A percentile compares a stretch with the other conserved stretches of the same genome.
Conservation (phyloP, 2,329 filamentous ascomycete genomes). For the Drechslerella dactyloides region DNA sequence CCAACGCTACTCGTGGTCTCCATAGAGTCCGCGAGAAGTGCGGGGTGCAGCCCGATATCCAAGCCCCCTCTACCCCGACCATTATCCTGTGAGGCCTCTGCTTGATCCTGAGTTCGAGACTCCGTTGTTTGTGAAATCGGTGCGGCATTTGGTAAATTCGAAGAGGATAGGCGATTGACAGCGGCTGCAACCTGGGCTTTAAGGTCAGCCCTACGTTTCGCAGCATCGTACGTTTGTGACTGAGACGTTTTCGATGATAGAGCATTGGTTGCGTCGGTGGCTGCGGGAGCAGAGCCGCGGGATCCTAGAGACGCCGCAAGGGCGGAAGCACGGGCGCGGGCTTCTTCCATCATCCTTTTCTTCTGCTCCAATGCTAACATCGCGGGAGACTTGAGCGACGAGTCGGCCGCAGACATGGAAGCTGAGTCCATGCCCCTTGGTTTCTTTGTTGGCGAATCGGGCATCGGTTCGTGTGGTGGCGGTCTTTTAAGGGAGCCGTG, state of each 20-base stretch:
- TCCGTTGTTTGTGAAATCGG: constrained; percentile 56
- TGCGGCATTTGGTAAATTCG: constrained; percentile 54
- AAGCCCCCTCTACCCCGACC: constrained; percentile 69
- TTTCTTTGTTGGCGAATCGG: constrained; percentile 44
- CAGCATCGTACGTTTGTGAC: constrained; percentile 59
- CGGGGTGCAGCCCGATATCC: constrained; percentile 78
- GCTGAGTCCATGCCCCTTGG: constrained; percentile 35
- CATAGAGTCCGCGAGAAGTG: constrained; percentile 65
- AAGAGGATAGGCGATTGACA: constrained; percentile 63
- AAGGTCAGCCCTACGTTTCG: constrained; percentile 75
- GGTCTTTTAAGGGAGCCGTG: constrained; percentile 44
- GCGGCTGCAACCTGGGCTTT: constrained; percentile 81
- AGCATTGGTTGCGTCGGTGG: constrained; percentile 24
- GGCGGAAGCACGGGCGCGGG: constrained; percentile 53
- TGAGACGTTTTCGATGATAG: constrained; percentile 25
- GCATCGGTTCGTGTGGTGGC: constrained; percentile 35
- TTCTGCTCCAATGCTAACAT: constrained; percentile 52
- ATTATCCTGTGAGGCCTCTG: constrained; percentile 62
- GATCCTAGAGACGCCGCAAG: constrained; percentile 52
- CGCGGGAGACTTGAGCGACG: constrained; percentile 2
- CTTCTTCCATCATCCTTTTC: constrained; percentile 55
- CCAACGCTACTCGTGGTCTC: constrained; percentile 60
- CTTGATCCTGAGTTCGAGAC: constrained; percentile 55
- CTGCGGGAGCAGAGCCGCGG: constrained; percentile 13
- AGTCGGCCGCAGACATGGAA: background rate